Evolutionary conservation across 2,329 filamentous ascomycete species (phyloP).

Genomic region (Sporothrix brasiliensis): DNA sequence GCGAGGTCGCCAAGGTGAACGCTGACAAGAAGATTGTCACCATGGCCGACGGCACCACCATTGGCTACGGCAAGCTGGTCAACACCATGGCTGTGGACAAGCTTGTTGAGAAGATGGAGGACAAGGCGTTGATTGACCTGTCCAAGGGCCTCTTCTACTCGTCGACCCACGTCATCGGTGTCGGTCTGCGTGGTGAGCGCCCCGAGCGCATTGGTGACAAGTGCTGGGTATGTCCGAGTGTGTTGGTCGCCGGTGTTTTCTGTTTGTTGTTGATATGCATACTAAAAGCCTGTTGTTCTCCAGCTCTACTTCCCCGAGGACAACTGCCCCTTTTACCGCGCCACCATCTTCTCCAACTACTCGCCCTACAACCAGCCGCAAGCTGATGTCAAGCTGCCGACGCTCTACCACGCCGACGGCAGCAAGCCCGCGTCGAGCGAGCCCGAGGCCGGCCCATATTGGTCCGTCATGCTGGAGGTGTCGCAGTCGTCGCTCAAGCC

Average conservation of each 20-base stretch:
- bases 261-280: no score
- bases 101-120: conserved; percentile 82
- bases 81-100: conserved; percentile 95
- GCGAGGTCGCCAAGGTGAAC: conserved; percentile 83
- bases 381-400: conserved; percentile 79
- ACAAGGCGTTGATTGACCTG: conserved; percentile 78
- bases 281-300: background rate
- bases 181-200: conserved; percentile 87
- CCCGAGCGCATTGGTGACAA: conserved; percentile 98
- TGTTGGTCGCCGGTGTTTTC: no score
- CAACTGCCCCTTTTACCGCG: conserved; percentile 98
- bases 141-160: conserved; percentile 96
- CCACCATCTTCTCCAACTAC: conserved; percentile 99
- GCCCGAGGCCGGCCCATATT: conserved; percentile 89
- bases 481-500: conserved; percentile 96
- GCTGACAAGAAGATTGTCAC: conserved; percentile 81
- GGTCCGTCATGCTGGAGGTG: conserved; percentile 99
- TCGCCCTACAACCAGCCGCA: conserved; percentile 96
- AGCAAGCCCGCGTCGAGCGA: conserved; percentile 73
- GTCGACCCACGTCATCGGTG: conserved; percentile 94
- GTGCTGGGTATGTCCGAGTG: conserved; percentile 77
- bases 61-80: conserved; percentile 90
- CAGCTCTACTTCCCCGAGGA: conserved; percentile 98
- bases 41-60: conserved; percentile 79
- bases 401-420: conserved; percentile 82